Evolutionary conservation across 352 stramenopile species (phyloP), one percentile per base, ranked within the genome.

Genomic region (Phytophthora ramorum): DNA sequence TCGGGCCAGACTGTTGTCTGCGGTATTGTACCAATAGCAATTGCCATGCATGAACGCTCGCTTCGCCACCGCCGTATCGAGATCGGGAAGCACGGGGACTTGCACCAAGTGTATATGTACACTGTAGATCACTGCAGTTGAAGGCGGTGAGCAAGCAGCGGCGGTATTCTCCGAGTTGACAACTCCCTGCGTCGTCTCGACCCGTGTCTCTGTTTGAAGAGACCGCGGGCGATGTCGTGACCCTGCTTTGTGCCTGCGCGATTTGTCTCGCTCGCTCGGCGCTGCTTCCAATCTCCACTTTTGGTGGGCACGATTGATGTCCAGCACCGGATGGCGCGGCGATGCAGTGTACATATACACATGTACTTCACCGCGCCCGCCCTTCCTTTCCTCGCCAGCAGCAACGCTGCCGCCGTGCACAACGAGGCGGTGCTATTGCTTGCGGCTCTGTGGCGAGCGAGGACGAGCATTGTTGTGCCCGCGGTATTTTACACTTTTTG

Each of bases 131-230:
- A 26, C 56, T 52, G 43, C 55, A 57, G 26, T 32, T 32, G 26
- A 32, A 32, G 26, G 50, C 45, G n/a, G 43, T 69, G 61, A 64
- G 46, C 61, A 58, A 58, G 53, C 53, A 49, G 19, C 10, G 17
- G 22, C 28, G 20, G 7, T 32, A 43, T 30, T 20, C 20, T 58
- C 38, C 35, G 61, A 58, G 47, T 64, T 58, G 62, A 65, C 54
- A 58, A 59, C 32, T 64, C 40, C n/a, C 45, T 63, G 61, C 45
- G 24, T 32, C 61, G 57, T 57, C 46, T 58, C 46, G 56, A 32
- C 56, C 60, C 58, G 50, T 70, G 62, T 58, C 38, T 59, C 62
- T 69, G 52, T 58, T 69, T 63, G 45, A 52, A 58, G 40, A 24
- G 43, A 58, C n/a, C 44, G 32, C 52, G 16, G 44, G 24, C 38